A percentile compares a stretch with the other conserved stretches of the same genome.
Conservation (phyloP, 106 monocot genomes). For the Dactylorhiza incarnata region DNA sequence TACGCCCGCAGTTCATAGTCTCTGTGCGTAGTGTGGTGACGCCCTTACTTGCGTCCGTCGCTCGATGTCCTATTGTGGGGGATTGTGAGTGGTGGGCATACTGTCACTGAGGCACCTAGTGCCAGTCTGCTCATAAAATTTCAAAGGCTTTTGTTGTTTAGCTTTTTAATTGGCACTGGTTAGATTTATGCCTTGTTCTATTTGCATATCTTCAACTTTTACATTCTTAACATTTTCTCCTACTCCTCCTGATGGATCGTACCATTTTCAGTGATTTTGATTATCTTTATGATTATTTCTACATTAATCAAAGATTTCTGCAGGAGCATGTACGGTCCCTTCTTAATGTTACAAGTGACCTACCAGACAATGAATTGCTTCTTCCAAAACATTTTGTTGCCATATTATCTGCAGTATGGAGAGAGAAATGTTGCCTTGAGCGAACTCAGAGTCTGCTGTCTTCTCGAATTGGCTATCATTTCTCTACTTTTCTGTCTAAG, state of each 20-base stretch:
- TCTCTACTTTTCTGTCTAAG: slow-evolving; percentile 4
- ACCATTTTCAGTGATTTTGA: background rate
- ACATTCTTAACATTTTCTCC: background rate
- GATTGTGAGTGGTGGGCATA: no score
- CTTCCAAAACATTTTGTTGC: slow-evolving; percentile 94
- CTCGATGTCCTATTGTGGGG: no score
- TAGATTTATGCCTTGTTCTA: background rate
- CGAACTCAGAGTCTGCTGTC: slow-evolving; percentile 5
- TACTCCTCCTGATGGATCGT: background rate
- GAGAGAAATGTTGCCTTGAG: slow-evolving; percentile 30
- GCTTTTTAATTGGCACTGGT: background rate
- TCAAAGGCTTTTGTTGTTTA: background rate
- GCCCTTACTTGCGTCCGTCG: no score
- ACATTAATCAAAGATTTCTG: slow-evolving; percentile 6
- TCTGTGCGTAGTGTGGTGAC: no score
- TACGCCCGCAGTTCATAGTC: no score
- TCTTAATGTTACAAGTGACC: slow-evolving; percentile 58
- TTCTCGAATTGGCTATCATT: slow-evolving; percentile 23
- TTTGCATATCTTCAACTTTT: background rate
- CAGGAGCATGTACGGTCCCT: slow-evolving; percentile 78
- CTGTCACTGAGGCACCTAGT: no score
- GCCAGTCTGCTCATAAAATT: background rate
- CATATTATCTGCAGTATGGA: slow-evolving; percentile 83
- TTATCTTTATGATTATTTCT: background rate
- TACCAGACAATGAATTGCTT: slow-evolving; percentile 71